A percentile compares a stretch with the other conserved stretches of the same genome.
Conservation (phyloP, 2,329 filamentous ascomycete genomes). For the Helicocarpus griseus region DNA sequence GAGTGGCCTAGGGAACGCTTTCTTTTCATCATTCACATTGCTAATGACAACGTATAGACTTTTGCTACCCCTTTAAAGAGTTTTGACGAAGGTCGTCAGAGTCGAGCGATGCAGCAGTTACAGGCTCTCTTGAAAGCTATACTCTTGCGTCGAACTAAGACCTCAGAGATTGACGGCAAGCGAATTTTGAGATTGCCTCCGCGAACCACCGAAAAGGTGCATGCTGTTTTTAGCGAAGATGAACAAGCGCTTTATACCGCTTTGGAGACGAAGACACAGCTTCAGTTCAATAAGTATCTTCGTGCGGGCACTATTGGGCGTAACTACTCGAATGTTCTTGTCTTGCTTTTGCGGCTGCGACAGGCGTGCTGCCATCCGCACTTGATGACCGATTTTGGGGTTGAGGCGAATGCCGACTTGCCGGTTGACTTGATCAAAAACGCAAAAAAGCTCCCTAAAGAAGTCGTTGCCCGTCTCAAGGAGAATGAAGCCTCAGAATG, state of each 20-base stretch:
- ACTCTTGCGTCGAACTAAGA: conserved; percentile 74
- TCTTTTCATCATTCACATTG: background rate
- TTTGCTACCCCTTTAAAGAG: conserved; percentile 46
- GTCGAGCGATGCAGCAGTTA: conserved; percentile 56
- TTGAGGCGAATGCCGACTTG: conserved; percentile 38
- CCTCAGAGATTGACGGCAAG: conserved; percentile 66
- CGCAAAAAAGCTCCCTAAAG: conserved; percentile 49
- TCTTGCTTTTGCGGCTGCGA: conserved; percentile 68
- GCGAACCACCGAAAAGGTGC: conserved; percentile 51
- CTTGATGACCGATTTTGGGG: conserved; percentile 56
- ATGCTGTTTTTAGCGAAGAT: conserved; percentile 58
- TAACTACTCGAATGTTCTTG: conserved; percentile 70
- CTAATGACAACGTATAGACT: conserved; percentile 23
- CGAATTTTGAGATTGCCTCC: conserved; percentile 61
- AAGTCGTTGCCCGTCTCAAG: conserved; percentile 59
- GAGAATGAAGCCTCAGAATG: conserved; percentile 59
- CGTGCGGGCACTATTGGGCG: conserved; percentile 56
- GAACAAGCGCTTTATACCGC: conserved; percentile 56
- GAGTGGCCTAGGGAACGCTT: conserved; percentile 17
- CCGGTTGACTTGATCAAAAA: conserved; percentile 50
- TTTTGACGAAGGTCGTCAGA: conserved; percentile 21
- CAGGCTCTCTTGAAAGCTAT: conserved; percentile 69
- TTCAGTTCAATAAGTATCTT: conserved; percentile 69
- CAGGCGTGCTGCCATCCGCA: conserved; percentile 73
- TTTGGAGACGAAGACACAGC: conserved; percentile 56